Conservation (phyloP, 2,329 filamentous ascomycete species). For the Bipolaris cookei region DNA sequence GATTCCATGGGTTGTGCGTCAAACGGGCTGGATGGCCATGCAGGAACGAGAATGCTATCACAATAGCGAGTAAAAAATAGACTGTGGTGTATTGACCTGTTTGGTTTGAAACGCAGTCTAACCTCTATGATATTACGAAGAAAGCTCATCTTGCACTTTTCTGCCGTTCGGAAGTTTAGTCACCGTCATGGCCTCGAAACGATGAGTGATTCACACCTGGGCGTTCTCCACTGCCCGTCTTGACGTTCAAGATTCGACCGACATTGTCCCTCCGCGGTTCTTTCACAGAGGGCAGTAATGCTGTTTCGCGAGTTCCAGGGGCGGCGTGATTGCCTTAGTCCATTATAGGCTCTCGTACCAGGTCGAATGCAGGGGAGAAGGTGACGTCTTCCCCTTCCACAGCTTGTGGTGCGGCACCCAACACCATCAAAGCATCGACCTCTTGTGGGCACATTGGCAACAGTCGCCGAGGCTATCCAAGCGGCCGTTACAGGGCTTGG, state of each 20-base stretch:
- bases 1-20: conserved; percentile 7
- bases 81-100: background rate
- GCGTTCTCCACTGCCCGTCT: conserved; percentile 1
- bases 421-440: conserved; percentile 17
- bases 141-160: conserved; percentile 1
- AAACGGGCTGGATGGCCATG: conserved; percentile 18
- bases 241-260: conserved; percentile 1
- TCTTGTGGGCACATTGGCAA: conserved; percentile 13
- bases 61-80: conserved; percentile 1
- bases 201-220: conserved; percentile 22
- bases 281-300: conserved; percentile 8
- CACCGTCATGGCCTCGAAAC: conserved; percentile 20
- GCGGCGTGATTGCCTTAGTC: background rate
- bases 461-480: conserved; percentile 15
- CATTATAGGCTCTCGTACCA: conserved; percentile 13
- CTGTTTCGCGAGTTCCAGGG: conserved; percentile 6
- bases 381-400: conserved; percentile 17
- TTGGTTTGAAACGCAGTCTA: conserved; percentile 8
- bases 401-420: conserved; percentile 4
- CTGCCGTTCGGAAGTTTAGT: conserved; percentile 4
- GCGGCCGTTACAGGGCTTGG: conserved; percentile 8
- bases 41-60: conserved; percentile 21
- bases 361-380: conserved; percentile 18
- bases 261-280: conserved; percentile 10
- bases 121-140: background rate